phyloP scores from a whole-genome alignment of 768 basidiomycete genomes.

The Hericium coralloides region DNA sequence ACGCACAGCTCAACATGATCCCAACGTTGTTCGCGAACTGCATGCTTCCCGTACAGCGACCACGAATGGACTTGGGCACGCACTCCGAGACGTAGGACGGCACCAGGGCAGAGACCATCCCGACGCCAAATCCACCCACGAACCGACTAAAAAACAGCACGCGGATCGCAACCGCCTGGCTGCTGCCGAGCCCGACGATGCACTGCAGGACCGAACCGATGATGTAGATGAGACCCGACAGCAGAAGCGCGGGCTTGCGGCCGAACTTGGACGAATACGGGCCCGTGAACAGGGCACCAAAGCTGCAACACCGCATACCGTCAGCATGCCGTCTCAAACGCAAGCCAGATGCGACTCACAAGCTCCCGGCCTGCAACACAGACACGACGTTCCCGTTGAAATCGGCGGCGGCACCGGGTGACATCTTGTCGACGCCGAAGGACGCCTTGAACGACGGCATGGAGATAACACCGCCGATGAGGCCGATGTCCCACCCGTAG shows the following conservation, averaged over 20 bases:
- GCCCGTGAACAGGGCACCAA: conserved; percentile 34
- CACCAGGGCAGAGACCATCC: conserved; percentile 40
- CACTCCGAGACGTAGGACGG: conserved; percentile 46
- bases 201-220: conserved; percentile 40
- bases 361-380: conserved; percentile 38
- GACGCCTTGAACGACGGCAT: conserved; percentile 37
- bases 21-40: conserved; percentile 25
- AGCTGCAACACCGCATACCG: conserved; percentile 25
- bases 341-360: conserved; percentile 26
- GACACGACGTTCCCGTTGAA: conserved; percentile 45
- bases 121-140: conserved; percentile 52
- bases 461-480: conserved; percentile 42
- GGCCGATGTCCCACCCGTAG: conserved; percentile 40
- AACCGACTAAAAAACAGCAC: conserved; percentile 44
- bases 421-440: conserved; percentile 36
- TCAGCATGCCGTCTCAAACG: neutral
- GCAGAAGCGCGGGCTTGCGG: conserved; percentile 35
- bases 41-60: conserved; percentile 39
- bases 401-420: conserved; percentile 28
- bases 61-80: conserved; percentile 37
- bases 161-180: conserved; percentile 23
- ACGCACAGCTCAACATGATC: conserved; percentile 28
- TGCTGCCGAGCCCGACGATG: conserved; percentile 33
- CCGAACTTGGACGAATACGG: conserved; percentile 35
- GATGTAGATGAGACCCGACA: conserved; percentile 37